phyloP scores from a whole-genome alignment of 495 filamentous ascomycete genomes.

The Daldinia grandis region DNA sequence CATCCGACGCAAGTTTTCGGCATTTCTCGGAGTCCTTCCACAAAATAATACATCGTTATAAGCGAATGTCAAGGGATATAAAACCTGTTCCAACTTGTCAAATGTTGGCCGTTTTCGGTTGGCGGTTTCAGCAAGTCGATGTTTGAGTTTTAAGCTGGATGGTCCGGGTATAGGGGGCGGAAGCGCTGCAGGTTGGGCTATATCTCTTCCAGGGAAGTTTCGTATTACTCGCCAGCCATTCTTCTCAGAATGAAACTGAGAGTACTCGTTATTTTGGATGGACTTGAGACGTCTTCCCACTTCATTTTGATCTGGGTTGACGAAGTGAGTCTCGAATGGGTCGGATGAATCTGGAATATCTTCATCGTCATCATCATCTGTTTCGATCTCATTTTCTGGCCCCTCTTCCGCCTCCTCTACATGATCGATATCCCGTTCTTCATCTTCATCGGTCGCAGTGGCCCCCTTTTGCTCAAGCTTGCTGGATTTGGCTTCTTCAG shows the following conservation, averaged over 20 bases:
- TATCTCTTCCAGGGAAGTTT: slow-evolving; percentile 46
- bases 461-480: slow-evolving; percentile 38
- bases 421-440: slow-evolving; percentile 55
- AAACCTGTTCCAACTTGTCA: slow-evolving; percentile 58
- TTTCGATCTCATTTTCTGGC: slow-evolving; percentile 46
- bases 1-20: slow-evolving; percentile 71
- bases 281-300: slow-evolving; percentile 59
- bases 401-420: slow-evolving; percentile 61
- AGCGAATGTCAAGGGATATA: slow-evolving; percentile 70
- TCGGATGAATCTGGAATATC: slow-evolving; percentile 67
- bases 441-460: slow-evolving; percentile 26
- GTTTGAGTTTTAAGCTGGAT: slow-evolving; percentile 68
- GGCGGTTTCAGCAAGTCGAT: slow-evolving; percentile 52
- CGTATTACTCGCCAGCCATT: slow-evolving; percentile 53
- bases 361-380: slow-evolving; percentile 54
- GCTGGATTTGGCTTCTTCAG: slow-evolving; percentile 34
- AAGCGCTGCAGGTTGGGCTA: slow-evolving; percentile 29
- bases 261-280: slow-evolving; percentile 70
- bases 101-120: slow-evolving; percentile 52
- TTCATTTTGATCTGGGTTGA: slow-evolving; percentile 64
- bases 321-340: slow-evolving; percentile 84
- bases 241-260: slow-evolving; percentile 54
- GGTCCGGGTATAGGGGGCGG: slow-evolving; percentile 47
- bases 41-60: slow-evolving; percentile 85
- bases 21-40: slow-evolving; percentile 70